A percentile compares a stretch with the other conserved stretches of the same genome.
phyloP scores from a whole-genome alignment of 1,139 yeast genomes.

The Pichia sp. region DNA sequence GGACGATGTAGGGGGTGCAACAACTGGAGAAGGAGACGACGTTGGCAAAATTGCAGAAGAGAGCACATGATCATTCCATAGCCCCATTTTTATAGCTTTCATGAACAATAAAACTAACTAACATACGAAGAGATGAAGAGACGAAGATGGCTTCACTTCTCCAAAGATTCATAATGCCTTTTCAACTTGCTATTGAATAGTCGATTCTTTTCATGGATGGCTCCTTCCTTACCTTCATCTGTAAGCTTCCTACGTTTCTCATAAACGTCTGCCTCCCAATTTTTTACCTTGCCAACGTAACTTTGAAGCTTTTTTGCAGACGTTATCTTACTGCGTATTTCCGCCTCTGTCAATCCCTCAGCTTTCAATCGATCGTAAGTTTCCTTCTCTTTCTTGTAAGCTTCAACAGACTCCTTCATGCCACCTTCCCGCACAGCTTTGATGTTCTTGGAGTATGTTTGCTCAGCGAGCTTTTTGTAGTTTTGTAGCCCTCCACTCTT shows the following conservation, averaged over 20 bases:
- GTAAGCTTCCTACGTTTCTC: slow-evolving; percentile 7
- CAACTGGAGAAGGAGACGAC: too few species aligned
- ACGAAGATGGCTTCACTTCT: neutral
- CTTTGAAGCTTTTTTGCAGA: slow-evolving; percentile 4
- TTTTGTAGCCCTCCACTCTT: slow-evolving; percentile 31
- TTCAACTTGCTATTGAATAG: slow-evolving; percentile 70
- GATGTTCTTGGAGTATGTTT: slow-evolving; percentile 44
- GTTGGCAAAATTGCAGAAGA: neutral
- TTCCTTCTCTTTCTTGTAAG: slow-evolving; percentile 34
- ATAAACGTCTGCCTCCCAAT: slow-evolving; percentile 10
- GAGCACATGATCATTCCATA: slow-evolving; percentile 2
- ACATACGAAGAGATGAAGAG: too few species aligned
- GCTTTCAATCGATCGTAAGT: slow-evolving; percentile 19
- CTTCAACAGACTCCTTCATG: slow-evolving; percentile 24
- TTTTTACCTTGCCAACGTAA: slow-evolving; percentile 5
- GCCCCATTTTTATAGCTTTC: too few species aligned
- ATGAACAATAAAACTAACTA: too few species aligned
- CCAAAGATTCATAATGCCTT: slow-evolving; percentile 35
- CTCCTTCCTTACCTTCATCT: slow-evolving; percentile 18
- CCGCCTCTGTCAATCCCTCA: slow-evolving; percentile 16
- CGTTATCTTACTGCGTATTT: slow-evolving; percentile 26
- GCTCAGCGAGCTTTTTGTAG: slow-evolving; percentile 47
- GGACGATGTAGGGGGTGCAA: neutral
- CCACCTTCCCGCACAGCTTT: slow-evolving; percentile 27
- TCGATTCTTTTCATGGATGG: slow-evolving; percentile 68